Evolutionary conservation across 306 rosid species (phyloP), one percentile per base, ranked within the genome.

Genomic region (Vicia faba): DNA sequence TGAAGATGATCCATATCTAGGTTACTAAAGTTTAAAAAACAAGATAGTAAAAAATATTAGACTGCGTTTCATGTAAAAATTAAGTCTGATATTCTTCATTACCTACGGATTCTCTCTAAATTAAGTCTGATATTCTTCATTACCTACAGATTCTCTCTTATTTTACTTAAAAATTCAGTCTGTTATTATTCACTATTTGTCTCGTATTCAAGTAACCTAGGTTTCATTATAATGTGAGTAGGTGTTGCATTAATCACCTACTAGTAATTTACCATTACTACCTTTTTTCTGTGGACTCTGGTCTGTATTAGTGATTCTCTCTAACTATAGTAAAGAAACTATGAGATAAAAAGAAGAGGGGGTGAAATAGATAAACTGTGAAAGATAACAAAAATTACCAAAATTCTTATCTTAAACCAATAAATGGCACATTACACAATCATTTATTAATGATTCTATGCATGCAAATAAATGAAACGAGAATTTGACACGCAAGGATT

Each of bases 381-480:
- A 51, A 54, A 11, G 16, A 5, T 53, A 20, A 25, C 36, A 54
- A 5, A 54, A 55, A 55, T 12, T 25, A 55, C 5, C 14, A 5
- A 54, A 0, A 54, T 54, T 25, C 15, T 55, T 54, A 4, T n/a
- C 8, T 14, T 25, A 33, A 53, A 11, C 15, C 9, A 23, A 11
- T 23, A 12, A 23, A 54, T 25, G 5, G 15, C 38, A 26, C 38
- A 25, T 5, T 25, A 2, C 31, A 51, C 7, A 51, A 23, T 10
- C 15, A 26, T 26, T 3, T 55, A 55, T 55, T 26, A 26, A 55
- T 55, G 38, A 55, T 26, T 6, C 70, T 0, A 64, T 53, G 71
- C 82, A 78, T 78, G 82, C 75, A 72, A 60, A 72, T 53, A 65
- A 53, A 33, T 45, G n/a, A 73, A 14, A 43, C 13, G 43, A 16